Evolutionary conservation across 1,284 basidiomycete genomes (phyloP), one percentile per base, ranked within the genome.

Genomic region (Peniophora sp.): DNA sequence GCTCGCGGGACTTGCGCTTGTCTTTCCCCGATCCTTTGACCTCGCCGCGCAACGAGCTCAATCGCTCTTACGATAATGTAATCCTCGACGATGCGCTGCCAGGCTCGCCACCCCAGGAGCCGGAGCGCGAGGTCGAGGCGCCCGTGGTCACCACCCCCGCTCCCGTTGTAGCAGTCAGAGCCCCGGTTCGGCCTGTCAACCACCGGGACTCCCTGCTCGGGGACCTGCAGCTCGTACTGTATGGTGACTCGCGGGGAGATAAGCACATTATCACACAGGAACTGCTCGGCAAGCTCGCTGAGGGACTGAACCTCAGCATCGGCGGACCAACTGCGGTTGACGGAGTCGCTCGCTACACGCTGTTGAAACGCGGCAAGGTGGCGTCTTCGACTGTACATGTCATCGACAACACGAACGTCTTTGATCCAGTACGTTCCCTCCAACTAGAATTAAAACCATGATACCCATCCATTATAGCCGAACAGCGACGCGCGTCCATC

Each of bases 11-110:
- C 66, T 75, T 89, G 55, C 77, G 83, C 57, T 66, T 88, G 51
- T 89, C 85, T 34, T 88, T 88, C 68, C 85, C 85, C 45, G 85
- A 88, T 67, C 85, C 85, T 53, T 74, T 89, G 61, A 80, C 78
- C 53, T 84, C 80, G 63, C 81, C 79, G 51, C 73, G 70, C 57
- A 74, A 78, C 63, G 74, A 81, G 51, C 65, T 82, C 55, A 72
- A 73, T 59, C 69, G 70, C 53, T 78, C 79, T 17, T 78, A 73
- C 61, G 75, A 79, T 58, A 66, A 72, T 10, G 27, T 55, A 11
- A 47, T 45, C 1, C 53, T 55, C 45, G 67, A 78, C 52, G 57
- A 61, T 20, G 60, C 66, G 32, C 63, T 66, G 46, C 65, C 69
- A 22, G 66, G 69, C 39, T 54, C 55, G 25, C 58, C 59, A 14